These are phyloP conservation scores for Nicotiana benthamiana DNA, from an alignment of 257 asterid genomes.

Conservation along the genomic window DNA sequence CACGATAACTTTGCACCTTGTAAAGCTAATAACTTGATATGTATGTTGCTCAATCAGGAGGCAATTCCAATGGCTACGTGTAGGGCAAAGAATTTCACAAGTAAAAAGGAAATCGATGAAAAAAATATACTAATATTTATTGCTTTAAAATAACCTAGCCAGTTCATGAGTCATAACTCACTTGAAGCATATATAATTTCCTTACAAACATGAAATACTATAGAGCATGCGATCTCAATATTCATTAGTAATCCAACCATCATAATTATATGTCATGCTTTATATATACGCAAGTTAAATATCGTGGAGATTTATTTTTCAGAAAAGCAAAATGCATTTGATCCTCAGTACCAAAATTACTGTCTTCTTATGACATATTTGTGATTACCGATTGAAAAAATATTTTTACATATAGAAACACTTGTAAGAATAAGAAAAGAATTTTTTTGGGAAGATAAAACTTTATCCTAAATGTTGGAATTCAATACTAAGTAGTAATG, in stretches of 20 bases:
- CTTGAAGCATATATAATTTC: background rate
- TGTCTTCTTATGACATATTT: too few species aligned
- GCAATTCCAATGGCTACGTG: background rate
- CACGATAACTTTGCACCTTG: background rate
- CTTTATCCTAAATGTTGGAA: too few species aligned
- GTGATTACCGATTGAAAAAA: too few species aligned
- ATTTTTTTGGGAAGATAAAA: too few species aligned
- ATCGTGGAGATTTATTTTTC: background rate
- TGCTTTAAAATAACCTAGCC: too few species aligned
- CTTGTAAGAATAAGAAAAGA: too few species aligned
- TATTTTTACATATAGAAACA: too few species aligned
- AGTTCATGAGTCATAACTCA: background rate
- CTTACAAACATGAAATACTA: background rate
- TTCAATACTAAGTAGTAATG: too few species aligned
- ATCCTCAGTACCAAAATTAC: too few species aligned
- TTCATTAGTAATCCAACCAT: background rate
- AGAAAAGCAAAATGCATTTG: background rate
- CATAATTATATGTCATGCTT: background rate
- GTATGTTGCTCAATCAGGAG: background rate
- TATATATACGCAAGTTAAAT: background rate
- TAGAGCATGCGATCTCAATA: background rate
- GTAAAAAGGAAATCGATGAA: too few species aligned
- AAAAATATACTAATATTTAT: too few species aligned
- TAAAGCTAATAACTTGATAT: background rate
- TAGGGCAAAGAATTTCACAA: background rate